A percentile compares a stretch with the other conserved stretches of the same genome.
These are phyloP conservation scores for Monascus ruber DNA, from an alignment of 2,329 filamentous ascomycete species.

Conservation along the genomic window DNA sequence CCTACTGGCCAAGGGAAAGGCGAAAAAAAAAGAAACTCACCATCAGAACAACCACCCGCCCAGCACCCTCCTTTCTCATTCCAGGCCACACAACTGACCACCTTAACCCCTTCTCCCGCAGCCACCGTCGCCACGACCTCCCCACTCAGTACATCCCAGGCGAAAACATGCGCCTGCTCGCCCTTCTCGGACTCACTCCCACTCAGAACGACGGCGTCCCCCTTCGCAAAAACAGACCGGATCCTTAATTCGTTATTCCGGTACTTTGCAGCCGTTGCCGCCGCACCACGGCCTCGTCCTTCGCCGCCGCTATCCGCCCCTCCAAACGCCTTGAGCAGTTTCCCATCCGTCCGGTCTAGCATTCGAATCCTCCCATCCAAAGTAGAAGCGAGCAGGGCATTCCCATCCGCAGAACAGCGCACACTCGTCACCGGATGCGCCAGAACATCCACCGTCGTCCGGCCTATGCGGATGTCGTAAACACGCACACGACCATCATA, in stretches of 20 bases:
- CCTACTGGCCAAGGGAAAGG: background rate
- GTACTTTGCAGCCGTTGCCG: conserved; percentile 20
- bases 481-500: conserved; percentile 72
- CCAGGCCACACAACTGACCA: conserved; percentile 36
- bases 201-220: conserved; percentile 65
- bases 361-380: conserved; percentile 68
- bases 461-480: conserved; percentile 75
- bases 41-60: conserved; percentile 32
- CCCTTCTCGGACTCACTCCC: conserved; percentile 56
- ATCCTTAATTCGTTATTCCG: conserved; percentile 63
- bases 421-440: conserved; percentile 62
- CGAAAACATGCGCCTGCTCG: conserved; percentile 31
- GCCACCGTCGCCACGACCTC: conserved; percentile 51
- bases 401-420: conserved; percentile 57
- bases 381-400: conserved; percentile 60
- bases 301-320: conserved; percentile 36
- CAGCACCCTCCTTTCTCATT: conserved; percentile 29
- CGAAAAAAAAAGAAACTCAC: conserved; percentile 14
- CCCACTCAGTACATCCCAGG: conserved; percentile 75
- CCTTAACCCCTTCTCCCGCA: conserved; percentile 29
- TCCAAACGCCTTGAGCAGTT: conserved; percentile 60
- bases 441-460: conserved; percentile 58
- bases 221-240: conserved; percentile 61
- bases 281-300: conserved; percentile 7
- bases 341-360: conserved; percentile 67